These are phyloP conservation scores for Sequoia sempervirens DNA, from an alignment of 75 land plant genomes.

Conservation along the genomic window DNA sequence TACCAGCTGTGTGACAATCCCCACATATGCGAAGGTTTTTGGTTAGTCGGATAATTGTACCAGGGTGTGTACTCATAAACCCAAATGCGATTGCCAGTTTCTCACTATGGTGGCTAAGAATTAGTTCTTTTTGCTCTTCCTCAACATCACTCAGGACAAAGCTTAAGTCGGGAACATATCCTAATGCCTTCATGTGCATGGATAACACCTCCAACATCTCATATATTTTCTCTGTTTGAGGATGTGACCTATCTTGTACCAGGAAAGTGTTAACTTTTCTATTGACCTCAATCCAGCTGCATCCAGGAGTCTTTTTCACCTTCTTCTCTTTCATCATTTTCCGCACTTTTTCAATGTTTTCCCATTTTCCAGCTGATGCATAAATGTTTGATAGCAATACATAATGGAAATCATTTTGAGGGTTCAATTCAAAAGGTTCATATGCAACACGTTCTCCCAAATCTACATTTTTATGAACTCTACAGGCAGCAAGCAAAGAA, in stretches of 20 bases:
- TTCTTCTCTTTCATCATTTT: constrained; percentile 32
- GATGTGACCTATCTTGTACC: constrained; percentile 45
- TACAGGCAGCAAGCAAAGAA: constrained; percentile 61
- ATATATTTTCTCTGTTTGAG: constrained; percentile 46
- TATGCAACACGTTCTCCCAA: constrained; percentile 53
- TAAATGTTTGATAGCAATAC: constrained; percentile 56
- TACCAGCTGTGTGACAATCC: constrained; percentile 17
- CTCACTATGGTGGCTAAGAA: constrained; percentile 19
- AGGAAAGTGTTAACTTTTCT: constrained; percentile 50
- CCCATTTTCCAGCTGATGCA: constrained; percentile 58
- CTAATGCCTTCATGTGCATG: constrained; percentile 41
- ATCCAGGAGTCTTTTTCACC: constrained; percentile 62
- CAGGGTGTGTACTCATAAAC: constrained; percentile 20
- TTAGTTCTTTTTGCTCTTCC: constrained; percentile 8
- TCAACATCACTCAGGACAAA: constrained; percentile 17
- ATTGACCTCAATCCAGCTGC: constrained; percentile 68
- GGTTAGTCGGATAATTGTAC: constrained; percentile 12
- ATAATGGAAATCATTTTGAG: constrained; percentile 47
- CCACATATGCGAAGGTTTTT: constrained; percentile 17
- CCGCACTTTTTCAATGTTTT: constrained; percentile 40
- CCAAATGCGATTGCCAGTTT: constrained; percentile 30
- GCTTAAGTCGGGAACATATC: constrained; percentile 23
- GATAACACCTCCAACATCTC: constrained; percentile 28
- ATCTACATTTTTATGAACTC: constrained; percentile 49
- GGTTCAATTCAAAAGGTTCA: constrained; percentile 35